phyloP scores from a whole-genome alignment of 73 alveolate species.

The Tetrahymena malaccensis region DNA sequence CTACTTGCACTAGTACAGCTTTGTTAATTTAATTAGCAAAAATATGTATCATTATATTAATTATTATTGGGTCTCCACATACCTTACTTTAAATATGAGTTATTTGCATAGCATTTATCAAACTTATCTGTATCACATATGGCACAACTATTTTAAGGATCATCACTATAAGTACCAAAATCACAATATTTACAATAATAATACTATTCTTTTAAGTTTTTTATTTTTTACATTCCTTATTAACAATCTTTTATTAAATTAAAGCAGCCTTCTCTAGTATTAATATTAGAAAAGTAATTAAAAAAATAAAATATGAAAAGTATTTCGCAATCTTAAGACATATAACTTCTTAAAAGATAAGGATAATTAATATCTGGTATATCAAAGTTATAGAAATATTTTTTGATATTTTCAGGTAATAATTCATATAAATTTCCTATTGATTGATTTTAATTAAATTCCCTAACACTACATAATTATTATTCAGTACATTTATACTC shows the following conservation, averaged over 20 bases:
- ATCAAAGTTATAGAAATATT: neutral
- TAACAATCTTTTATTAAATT: neutral
- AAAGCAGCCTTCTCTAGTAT: too few species aligned
- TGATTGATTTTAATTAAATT: neutral
- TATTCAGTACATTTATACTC: neutral
- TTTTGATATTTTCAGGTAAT: too few species aligned
- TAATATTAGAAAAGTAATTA: too few species aligned
- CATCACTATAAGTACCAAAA: neutral
- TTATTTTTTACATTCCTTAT: neutral
- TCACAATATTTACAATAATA: neutral
- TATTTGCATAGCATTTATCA: neutral
- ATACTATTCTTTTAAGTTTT: neutral
- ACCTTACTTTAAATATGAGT: neutral
- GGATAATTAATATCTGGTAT: neutral
- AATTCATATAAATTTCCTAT: neutral
- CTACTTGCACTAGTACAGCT: neutral
- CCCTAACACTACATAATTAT: neutral
- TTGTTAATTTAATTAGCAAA: neutral
- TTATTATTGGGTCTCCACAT: neutral
- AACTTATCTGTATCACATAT: neutral
- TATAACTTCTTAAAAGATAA: neutral
- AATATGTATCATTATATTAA: neutral
- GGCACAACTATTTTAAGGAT: neutral
- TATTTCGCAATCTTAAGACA: too few species aligned
- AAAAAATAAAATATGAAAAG: too few species aligned